Evolutionary conservation across 805 yeast genomes (phyloP).

Genomic region (Blastobotrys peoriensis): DNA sequence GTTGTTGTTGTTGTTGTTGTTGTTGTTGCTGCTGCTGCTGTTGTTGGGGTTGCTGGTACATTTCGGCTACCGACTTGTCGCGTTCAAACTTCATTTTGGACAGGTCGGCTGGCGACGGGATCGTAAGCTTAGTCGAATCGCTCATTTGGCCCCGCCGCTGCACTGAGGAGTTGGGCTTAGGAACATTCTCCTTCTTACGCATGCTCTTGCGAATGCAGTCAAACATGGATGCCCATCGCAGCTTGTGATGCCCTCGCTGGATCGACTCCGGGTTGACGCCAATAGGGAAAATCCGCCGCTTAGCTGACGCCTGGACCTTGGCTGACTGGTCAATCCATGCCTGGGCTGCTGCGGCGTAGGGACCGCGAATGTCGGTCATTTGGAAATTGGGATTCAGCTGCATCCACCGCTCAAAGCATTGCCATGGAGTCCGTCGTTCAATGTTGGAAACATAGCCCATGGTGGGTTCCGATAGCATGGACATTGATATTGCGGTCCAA

Average conservation of each 20-base stretch:
- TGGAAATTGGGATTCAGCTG: slow-evolving; percentile 88
- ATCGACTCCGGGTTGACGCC: slow-evolving; percentile 92
- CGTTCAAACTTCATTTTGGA: slow-evolving; percentile 78
- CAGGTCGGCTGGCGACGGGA: slow-evolving; percentile 80
- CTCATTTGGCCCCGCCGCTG: slow-evolving; percentile 32
- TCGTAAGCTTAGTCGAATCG: slow-evolving; percentile 27
- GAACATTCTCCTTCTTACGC: slow-evolving; percentile 78
- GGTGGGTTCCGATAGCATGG: slow-evolving; percentile 60
- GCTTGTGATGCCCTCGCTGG: slow-evolving; percentile 84
- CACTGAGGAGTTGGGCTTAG: slow-evolving; percentile 47
- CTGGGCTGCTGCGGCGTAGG: slow-evolving; percentile 75
- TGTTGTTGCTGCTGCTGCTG: slow-evolving; percentile 1
- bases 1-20: slow-evolving; percentile 11
- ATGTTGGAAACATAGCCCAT: slow-evolving; percentile 76
- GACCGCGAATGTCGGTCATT: slow-evolving; percentile 80
- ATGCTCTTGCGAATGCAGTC: slow-evolving; percentile 89
- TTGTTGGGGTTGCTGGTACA: slow-evolving; percentile 26
- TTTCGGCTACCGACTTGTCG: slow-evolving; percentile 76
- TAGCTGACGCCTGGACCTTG: slow-evolving; percentile 79
- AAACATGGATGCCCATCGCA: slow-evolving; percentile 96
- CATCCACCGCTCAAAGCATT: slow-evolving; percentile 92
- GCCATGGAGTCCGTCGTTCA: slow-evolving; percentile 98
- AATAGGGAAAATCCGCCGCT: slow-evolving; percentile 81
- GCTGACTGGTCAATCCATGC: slow-evolving; percentile 91
- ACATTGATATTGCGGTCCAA: slow-evolving; percentile 88